These are phyloP conservation scores for Epichloe bromicola DNA, from an alignment of 2,329 filamentous ascomycete species.

Conservation along the genomic window DNA sequence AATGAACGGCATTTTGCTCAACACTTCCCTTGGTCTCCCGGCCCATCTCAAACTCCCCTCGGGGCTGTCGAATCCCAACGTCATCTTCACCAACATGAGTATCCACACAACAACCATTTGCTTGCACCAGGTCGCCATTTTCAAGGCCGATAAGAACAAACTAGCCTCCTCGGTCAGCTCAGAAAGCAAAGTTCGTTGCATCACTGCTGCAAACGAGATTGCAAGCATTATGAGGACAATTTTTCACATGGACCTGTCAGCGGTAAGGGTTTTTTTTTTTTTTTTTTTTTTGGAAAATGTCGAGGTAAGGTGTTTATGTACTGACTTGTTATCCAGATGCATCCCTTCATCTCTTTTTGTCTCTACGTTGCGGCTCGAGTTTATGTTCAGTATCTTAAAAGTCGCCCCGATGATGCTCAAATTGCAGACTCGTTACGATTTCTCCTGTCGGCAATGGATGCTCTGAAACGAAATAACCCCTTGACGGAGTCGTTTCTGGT, in stretches of 20 bases:
- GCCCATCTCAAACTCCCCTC: constrained; percentile 64
- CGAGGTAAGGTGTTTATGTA: neutral
- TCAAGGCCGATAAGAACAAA: constrained; percentile 85
- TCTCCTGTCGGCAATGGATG: constrained; percentile 79
- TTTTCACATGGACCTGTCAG: constrained; percentile 73
- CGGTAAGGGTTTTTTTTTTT: constrained; percentile 41
- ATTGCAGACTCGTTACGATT: constrained; percentile 77
- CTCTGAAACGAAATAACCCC: constrained; percentile 75
- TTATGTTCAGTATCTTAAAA: constrained; percentile 94
- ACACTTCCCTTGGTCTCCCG: constrained; percentile 75
- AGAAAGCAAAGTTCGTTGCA: constrained; percentile 86
- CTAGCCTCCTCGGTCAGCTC: constrained; percentile 64
- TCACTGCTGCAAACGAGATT: constrained; percentile 87
- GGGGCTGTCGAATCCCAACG: constrained; percentile 66
- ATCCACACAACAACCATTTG: constrained; percentile 95
- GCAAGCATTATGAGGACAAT: constrained; percentile 92
- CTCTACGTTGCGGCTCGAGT: constrained; percentile 92
- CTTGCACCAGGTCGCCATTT: constrained; percentile 95
- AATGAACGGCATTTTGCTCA: constrained; percentile 82
- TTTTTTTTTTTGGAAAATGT: neutral
- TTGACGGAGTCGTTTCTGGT: constrained; percentile 90
- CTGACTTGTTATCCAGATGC: constrained; percentile 50
- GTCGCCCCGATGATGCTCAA: constrained; percentile 70
- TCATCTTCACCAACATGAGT: constrained; percentile 91
- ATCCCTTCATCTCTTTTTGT: constrained; percentile 90